phyloP scores from a whole-genome alignment of 202 grass and related monocot genomes.

The Dendrocalamus latiflorus region DNA sequence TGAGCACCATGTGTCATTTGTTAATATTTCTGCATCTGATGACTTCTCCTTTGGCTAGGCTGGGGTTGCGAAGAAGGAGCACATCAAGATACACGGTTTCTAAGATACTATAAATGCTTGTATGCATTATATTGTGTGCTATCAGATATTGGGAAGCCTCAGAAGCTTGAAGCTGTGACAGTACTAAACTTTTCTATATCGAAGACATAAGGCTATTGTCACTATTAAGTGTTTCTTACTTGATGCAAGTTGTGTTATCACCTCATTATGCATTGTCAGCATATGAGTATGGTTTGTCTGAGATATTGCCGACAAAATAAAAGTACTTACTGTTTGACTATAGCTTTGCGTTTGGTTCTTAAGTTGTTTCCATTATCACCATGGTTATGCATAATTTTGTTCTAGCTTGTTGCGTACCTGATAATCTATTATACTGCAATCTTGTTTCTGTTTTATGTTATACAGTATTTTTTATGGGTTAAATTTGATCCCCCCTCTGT shows the following conservation, averaged over 20 bases:
- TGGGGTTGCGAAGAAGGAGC: slow-evolving; percentile 84
- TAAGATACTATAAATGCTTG: slow-evolving; percentile 38
- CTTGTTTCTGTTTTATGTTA: neutral
- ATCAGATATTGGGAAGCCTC: slow-evolving; percentile 4
- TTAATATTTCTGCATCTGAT: neutral
- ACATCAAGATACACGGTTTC: slow-evolving; percentile 95
- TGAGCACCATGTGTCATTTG: neutral
- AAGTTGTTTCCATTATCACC: neutral
- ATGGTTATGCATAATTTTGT: neutral
- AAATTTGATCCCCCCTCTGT: too few species aligned
- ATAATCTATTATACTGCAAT: neutral
- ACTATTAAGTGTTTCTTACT: slow-evolving; percentile 28
- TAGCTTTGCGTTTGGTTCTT: neutral
- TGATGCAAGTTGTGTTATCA: slow-evolving; percentile 47
- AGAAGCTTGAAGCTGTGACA: slow-evolving; percentile 20
- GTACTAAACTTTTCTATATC: slow-evolving; percentile 8
- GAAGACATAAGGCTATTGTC: slow-evolving; percentile 23
- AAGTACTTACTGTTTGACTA: slow-evolving; percentile 2
- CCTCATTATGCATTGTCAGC: neutral
- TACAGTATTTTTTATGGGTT: neutral
- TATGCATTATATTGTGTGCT: neutral
- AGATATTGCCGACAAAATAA: slow-evolving; percentile 31
- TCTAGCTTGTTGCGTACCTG: neutral
- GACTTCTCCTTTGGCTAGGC: slow-evolving; percentile 31
- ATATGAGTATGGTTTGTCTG: slow-evolving; percentile 27